phyloP scores from a whole-genome alignment of 1,284 basidiomycete genomes.

The Ceratobasidium sp. region DNA sequence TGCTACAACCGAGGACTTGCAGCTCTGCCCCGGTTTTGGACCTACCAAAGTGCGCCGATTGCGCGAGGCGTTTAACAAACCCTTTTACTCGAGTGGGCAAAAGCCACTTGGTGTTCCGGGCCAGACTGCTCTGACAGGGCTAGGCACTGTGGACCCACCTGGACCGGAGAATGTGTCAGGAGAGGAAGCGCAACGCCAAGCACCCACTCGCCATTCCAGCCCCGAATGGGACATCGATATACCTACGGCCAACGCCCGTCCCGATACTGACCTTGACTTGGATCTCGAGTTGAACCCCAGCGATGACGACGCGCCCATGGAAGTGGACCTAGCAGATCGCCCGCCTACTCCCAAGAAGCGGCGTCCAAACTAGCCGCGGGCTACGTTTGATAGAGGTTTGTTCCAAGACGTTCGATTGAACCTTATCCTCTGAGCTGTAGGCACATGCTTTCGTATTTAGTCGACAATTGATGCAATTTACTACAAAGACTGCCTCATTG shows the following conservation, averaged over 20 bases:
- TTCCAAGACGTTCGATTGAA: neutral
- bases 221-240: slow-evolving; percentile 43
- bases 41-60: slow-evolving; percentile 90
- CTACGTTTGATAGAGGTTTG: neutral
- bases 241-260: neutral
- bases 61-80: slow-evolving; percentile 79
- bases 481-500: no score
- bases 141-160: neutral
- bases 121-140: slow-evolving; percentile 13
- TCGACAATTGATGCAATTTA: no score
- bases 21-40: slow-evolving; percentile 90
- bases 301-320: slow-evolving; percentile 8
- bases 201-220: slow-evolving; percentile 34
- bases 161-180: no score
- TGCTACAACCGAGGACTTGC: slow-evolving; percentile 76
- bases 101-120: slow-evolving; percentile 8
- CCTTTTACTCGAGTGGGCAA: slow-evolving; percentile 58
- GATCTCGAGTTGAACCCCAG: slow-evolving; percentile 25
- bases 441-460: no score
- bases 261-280: neutral
- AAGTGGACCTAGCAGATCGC: neutral
- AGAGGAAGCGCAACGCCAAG: no score
- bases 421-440: no score
- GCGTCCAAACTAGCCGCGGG: neutral
- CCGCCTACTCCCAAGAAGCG: neutral